Percentiles rank a stretch among this genome's conserved stretches.
Conservation (phyloP, 352 stramenopile genomes). For the Globisporangium camurandrum region DNA sequence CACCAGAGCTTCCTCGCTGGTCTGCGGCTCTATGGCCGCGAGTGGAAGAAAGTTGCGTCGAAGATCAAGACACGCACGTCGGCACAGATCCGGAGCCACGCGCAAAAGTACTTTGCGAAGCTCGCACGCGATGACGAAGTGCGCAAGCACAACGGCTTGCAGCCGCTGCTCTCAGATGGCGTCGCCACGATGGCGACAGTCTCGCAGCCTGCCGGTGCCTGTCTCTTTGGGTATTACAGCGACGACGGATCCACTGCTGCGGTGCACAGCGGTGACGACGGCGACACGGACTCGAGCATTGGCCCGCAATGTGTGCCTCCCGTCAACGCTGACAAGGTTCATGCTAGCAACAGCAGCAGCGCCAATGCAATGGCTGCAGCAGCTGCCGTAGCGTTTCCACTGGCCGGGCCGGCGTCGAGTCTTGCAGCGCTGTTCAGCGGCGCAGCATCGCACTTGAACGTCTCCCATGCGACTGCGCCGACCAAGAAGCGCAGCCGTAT, state of each 20-base stretch:
- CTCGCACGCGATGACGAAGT: slow-evolving; percentile 72
- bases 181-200: slow-evolving; percentile 32
- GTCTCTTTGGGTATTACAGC: slow-evolving; percentile 29
- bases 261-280: slow-evolving; percentile 50
- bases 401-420: not conserved
- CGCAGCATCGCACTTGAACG: not conserved
- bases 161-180: slow-evolving; percentile 5
- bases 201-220: not conserved
- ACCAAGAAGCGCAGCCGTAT: slow-evolving; percentile 25
- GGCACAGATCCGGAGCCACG: slow-evolving; percentile 77
- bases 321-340: no score
- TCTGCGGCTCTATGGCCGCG: slow-evolving; percentile 90
- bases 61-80: slow-evolving; percentile 87
- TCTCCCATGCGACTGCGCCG: not conserved
- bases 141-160: slow-evolving; percentile 33
- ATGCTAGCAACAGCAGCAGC: not conserved
- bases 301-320: slow-evolving; percentile 1
- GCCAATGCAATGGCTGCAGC: not conserved
- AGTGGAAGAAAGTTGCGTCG: slow-evolving; percentile 96
- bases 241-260: slow-evolving; percentile 52
- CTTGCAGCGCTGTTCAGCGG: slow-evolving; percentile 1
- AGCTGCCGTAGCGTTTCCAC: not conserved
- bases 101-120: slow-evolving; percentile 86
- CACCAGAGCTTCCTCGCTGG: slow-evolving; percentile 94
- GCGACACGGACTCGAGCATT: slow-evolving; percentile 19